Evolutionary conservation across 1,284 basidiomycete species (phyloP), one percentile per base, ranked within the genome.

Genomic region (Ustilago vetiveriae): DNA sequence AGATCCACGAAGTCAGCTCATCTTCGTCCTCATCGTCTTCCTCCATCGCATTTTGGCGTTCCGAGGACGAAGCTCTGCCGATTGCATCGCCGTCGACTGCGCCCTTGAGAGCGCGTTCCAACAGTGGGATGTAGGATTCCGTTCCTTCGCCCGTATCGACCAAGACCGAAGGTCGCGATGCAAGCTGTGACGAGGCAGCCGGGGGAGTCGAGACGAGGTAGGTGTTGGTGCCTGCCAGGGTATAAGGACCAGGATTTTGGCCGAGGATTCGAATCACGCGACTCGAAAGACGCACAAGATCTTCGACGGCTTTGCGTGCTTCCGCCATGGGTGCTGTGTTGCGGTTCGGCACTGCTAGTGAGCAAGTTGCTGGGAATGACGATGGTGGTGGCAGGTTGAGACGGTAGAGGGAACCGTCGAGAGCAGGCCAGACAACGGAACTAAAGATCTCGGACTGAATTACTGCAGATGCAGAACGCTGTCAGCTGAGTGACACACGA

Each of bases 161-260:
- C 22, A 98, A 88, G 45, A 90, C 87, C 76, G 87, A 66, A 0
- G 30, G 92, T 4, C 87, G 91, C 71, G 87, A 88, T 56, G 83
- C 23, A 37, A 65, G 38, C 33, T 55, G 43, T 49, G 57, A 37
- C 82, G 85, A 54, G 23, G 68, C 36, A 2, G 45, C 49, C 10
- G 66, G 57, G 6, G 70, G 71, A 19, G 63, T 54, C 29, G 90
- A 90, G 42, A 97, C 81, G 59, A 98, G 85, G 80, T 97, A 98
- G 2, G 92, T 95, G 80, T 97, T 97, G 2, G 94, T 98, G 17
- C 92, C 92, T 33, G 67, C 92, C 1, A 97, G 85, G 0, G 94
- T 95, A 82, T 92, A 94, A 65, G 90, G 89, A 4, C 92, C 91
- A 6, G 93, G 92, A 77, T 96, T 96, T 88, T 94, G 84, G 0